Evolutionary conservation across 305 asterid species (phyloP), one percentile per base, ranked within the genome.

Genomic region (Rubia tinctorum): DNA sequence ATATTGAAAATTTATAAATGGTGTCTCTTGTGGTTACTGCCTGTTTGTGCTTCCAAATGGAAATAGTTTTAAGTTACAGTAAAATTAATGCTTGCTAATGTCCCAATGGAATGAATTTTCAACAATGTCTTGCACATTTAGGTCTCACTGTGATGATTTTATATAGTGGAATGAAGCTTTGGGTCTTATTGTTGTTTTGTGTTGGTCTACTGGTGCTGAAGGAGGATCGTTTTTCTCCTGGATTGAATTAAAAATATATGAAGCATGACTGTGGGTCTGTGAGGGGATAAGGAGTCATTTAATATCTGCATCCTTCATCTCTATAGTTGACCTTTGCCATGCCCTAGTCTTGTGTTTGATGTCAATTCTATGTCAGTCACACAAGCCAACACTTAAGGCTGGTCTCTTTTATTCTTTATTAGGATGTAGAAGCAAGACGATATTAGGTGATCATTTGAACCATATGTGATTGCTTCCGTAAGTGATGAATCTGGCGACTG

Each of bases 121-220:
- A 67, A 22, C 47, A 66, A 34, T 64, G 45, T 39, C 25, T 5
- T 14, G 43, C 9, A 67, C 71, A 67, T 67, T 67, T 18, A 67
- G 49, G 11, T 12, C 17, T 17, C 23, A 15, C 13, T 4, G 20
- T 2, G 37, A 67, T 49, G 56, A n/a, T 15, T n/a, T n/a, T n/a
- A 49, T 49, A 20, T 49, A 49, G 6, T 49, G 20, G 20, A 49
- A 49, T 49, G 1, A 15, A 4, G 20, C 15, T 49, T 49, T 49
- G 56, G 56, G 10, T 43, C 13, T 11, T 43, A 43, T 4, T 43
- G 47, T 7, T 43, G 56, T 49, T 5, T 7, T 15, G 18, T 49
- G 58, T 17, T 20, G 49, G 10, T 23, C 37, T 43, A 20, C 23
- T 43, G 71, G 58, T n/a, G 71, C 9, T 40, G 25, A 42, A 42